Conservation (phyloP, 208 protist genomes). For the Leishmania lainsoni region DNA sequence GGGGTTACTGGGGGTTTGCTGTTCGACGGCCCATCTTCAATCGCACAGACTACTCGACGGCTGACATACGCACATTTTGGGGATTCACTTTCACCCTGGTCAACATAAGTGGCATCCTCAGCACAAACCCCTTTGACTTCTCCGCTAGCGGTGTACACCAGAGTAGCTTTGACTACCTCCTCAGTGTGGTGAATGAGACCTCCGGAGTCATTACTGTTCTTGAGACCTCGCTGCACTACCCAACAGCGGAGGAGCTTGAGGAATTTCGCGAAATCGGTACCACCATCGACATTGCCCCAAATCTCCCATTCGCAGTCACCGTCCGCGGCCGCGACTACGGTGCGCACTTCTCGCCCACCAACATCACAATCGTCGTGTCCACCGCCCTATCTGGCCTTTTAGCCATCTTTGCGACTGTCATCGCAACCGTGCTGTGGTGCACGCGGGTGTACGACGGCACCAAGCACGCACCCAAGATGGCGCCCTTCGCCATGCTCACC, state of each 20-base stretch:
- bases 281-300: not conserved
- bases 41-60: not conserved
- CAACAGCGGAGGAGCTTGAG: not conserved
- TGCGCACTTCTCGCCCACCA: not conserved
- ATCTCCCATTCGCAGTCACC: slow-evolving; percentile 13
- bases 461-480: slow-evolving; percentile 55
- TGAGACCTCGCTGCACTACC: not conserved
- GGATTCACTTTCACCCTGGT: slow-evolving; percentile 54
- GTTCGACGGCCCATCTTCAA: slow-evolving; percentile 62
- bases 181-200: not conserved
- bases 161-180: slow-evolving; percentile 1
- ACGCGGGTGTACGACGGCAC: slow-evolving; percentile 61
- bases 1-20: slow-evolving; percentile 33
- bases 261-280: slow-evolving; percentile 7
- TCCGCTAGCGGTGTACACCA: not conserved
- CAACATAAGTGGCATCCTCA: slow-evolving; percentile 43
- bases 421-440: slow-evolving; percentile 36
- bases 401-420: slow-evolving; percentile 36
- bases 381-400: slow-evolving; percentile 2
- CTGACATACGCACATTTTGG: slow-evolving; percentile 53
- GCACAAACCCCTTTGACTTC: not conserved
- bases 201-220: not conserved
- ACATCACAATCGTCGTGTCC: slow-evolving; percentile 14
- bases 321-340: slow-evolving; percentile 12
- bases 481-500: slow-evolving; percentile 77